Conservation (phyloP, 78 protist species). For the Chrysochromulina parva region DNA sequence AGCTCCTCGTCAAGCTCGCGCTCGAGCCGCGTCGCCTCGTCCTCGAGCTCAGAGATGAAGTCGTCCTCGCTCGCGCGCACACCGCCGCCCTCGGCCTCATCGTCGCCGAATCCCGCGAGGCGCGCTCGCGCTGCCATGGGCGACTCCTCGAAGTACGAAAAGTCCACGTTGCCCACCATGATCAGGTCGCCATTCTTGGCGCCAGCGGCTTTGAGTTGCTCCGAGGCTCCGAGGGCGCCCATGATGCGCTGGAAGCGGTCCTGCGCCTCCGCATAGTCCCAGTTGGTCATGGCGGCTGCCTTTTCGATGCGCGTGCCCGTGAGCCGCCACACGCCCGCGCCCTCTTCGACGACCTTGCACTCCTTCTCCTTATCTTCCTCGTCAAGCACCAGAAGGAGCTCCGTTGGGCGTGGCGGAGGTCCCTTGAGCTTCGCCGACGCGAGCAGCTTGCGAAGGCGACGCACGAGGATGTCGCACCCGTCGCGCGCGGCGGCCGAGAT, state of each 20-base stretch:
- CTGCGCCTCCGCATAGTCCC: slow-evolving; percentile 35
- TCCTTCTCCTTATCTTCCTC: not conserved
- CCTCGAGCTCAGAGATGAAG: not conserved
- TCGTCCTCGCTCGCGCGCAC: not conserved
- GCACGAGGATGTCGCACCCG: not conserved
- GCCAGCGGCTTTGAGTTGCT: not conserved
- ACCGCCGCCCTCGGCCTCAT: not conserved
- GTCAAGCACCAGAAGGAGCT: not conserved
- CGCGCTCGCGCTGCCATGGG: slow-evolving; percentile 16
- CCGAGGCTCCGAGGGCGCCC: not conserved
- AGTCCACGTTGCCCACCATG: slow-evolving; percentile 19
- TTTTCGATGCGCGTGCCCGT: not conserved
- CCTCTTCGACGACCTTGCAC: not conserved
- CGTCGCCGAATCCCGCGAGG: not conserved
- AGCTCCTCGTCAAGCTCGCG: not conserved
- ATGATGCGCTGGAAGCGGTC: slow-evolving; percentile 26
- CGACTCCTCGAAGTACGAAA: slow-evolving; percentile 1
- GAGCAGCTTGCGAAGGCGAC: not conserved
- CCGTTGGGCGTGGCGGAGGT: not conserved
- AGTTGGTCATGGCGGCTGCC: not conserved
- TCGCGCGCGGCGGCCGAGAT: not conserved
- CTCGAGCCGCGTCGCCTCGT: not conserved
- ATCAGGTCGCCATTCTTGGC: not conserved
- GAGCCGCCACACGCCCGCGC: not conserved
- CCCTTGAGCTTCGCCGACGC: not conserved